A percentile compares a stretch with the other conserved stretches of the same genome.
Conservation (phyloP, 2,329 filamentous ascomycete genomes). For the Verruconis gallopava region DNA sequence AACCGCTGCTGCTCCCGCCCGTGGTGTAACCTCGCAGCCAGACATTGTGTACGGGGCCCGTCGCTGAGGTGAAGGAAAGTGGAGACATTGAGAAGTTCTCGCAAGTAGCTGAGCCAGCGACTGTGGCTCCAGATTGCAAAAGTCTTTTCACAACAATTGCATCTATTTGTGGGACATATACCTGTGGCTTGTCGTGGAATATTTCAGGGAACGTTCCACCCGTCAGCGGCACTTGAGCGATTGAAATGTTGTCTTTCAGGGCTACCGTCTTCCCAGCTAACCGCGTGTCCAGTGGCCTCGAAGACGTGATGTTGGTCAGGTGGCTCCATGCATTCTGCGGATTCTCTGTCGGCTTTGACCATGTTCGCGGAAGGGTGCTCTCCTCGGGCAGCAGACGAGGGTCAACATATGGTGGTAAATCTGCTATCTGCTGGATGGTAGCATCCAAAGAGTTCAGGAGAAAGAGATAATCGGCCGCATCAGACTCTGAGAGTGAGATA, state of each 20-base stretch:
- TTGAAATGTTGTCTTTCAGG: constrained; percentile 37
- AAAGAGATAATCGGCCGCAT: constrained; percentile 16
- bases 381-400: constrained; percentile 15
- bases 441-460: constrained; percentile 17
- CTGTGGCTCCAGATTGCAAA: constrained; percentile 28
- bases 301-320: constrained; percentile 11
- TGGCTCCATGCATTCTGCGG: constrained; percentile 18
- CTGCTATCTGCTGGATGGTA: constrained; percentile 12
- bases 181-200: constrained; percentile 24
- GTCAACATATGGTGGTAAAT: constrained; percentile 15
- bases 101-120: constrained; percentile 34
- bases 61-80: constrained; percentile 31
- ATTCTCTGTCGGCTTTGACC: constrained; percentile 12
- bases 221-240: constrained; percentile 32
- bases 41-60: constrained; percentile 32
- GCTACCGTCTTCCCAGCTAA: constrained; percentile 24
- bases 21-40: constrained; percentile 23
- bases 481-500: constrained; percentile 11
- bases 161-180: constrained; percentile 27
- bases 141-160: constrained; percentile 33
- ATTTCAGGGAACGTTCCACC: constrained; percentile 28
- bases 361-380: constrained; percentile 14
- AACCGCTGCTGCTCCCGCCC: constrained; percentile 24
- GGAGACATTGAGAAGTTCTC: constrained; percentile 35
- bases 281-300: constrained; percentile 8